Evolutionary conservation across 768 basidiomycete species (phyloP).

Genomic region (Leccinellum rugosiceps): DNA sequence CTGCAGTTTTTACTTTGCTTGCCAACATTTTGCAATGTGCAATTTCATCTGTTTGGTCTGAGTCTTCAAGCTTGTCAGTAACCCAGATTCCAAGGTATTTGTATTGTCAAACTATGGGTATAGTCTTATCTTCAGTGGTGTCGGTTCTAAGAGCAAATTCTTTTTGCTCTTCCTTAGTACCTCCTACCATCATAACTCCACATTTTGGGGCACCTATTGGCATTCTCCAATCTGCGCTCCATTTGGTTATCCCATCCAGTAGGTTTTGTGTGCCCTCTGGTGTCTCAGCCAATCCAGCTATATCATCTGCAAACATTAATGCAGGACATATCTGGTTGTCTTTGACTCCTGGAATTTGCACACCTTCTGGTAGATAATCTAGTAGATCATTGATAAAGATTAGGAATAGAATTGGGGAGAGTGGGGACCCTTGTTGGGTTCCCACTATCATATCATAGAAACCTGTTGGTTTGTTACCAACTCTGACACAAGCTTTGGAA

Average conservation of each 20-base stretch:
- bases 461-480: background rate
- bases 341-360: background rate
- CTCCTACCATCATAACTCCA: background rate
- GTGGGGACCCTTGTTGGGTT: background rate
- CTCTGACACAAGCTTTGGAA: background rate
- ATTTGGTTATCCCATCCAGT: background rate
- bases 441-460: background rate
- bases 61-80: background rate
- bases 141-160: background rate
- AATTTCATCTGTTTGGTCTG: background rate
- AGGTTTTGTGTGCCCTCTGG: background rate
- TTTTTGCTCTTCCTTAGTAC: background rate
- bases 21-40: background rate
- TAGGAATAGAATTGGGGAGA: background rate
- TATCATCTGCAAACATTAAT: background rate
- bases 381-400: background rate
- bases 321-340: background rate
- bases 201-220: background rate
- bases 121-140: too few species aligned
- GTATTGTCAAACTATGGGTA: background rate
- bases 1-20: background rate
- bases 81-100: background rate
- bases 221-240: background rate
- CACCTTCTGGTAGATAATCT: background rate
- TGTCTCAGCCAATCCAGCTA: background rate